Percentiles rank a stretch among this genome's conserved stretches.
These are phyloP conservation scores for Colletotrichum destructivum DNA, from an alignment of 2,329 filamentous ascomycete species.

Conservation along the genomic window DNA sequence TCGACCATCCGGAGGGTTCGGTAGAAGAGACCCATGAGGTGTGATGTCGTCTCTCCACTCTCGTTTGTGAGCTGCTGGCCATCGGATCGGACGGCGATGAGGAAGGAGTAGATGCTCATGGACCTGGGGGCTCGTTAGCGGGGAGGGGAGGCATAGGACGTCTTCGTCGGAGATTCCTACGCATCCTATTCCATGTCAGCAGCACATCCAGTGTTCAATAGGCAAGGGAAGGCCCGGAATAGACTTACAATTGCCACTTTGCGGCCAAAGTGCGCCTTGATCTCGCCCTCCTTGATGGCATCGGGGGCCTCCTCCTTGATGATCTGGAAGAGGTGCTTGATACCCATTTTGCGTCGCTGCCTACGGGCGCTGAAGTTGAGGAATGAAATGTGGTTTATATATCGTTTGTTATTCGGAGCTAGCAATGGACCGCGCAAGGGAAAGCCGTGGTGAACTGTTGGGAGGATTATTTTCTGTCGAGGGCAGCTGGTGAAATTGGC, in stretches of 20 bases:
- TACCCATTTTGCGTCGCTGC: conserved; percentile 65
- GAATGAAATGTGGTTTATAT: background rate
- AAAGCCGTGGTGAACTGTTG: background rate
- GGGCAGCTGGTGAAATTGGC: background rate
- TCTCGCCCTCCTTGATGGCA: conserved; percentile 95
- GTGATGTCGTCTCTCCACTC: conserved; percentile 95
- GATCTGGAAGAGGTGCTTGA: conserved; percentile 83
- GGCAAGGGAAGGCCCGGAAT: background rate
- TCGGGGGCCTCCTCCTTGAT: conserved; percentile 96
- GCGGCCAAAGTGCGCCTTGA: conserved; percentile 98
- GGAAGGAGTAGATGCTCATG: conserved; percentile 99
- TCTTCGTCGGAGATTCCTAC: conserved; percentile 53
- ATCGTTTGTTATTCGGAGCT: background rate
- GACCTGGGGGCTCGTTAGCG: conserved; percentile 68
- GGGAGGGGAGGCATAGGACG: background rate
- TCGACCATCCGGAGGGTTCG: conserved; percentile 98
- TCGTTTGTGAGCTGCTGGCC: conserved; percentile 97
- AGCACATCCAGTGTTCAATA: background rate
- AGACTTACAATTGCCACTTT: conserved; percentile 93
- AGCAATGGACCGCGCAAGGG: background rate
- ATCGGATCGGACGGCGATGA: conserved; percentile 96
- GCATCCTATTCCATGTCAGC: conserved; percentile 64
- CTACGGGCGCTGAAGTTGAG: background rate
- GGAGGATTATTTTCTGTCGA: background rate
- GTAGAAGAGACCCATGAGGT: conserved; percentile 99